Conservation (phyloP, 129 eudicot genomes). For the Chrysanthemum seticuspe region DNA sequence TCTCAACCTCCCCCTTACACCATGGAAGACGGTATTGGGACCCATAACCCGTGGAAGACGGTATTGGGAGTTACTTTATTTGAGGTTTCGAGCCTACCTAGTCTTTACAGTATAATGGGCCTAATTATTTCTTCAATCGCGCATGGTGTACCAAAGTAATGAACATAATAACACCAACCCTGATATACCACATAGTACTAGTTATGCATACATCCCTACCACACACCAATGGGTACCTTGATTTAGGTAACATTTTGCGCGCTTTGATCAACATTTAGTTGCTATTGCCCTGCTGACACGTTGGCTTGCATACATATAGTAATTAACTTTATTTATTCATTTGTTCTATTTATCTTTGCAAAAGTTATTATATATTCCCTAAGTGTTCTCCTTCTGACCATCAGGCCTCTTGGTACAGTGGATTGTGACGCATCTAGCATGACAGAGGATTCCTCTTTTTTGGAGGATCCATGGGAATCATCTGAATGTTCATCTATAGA, state of each 20-base stretch:
- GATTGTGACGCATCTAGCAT: conserved; percentile 59
- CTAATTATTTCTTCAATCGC: no score
- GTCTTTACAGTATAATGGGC: no score
- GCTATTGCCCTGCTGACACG: conserved; percentile 4
- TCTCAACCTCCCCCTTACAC: no score
- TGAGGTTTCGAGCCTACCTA: not conserved
- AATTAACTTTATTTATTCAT: conserved; percentile 1
- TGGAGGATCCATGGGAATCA: conserved; percentile 51
- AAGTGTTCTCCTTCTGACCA: conserved; percentile 13
- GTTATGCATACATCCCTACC: no score
- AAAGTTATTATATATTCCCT: conserved; percentile 7
- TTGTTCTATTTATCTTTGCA: not conserved
- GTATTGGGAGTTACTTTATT: no score
- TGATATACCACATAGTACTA: not conserved
- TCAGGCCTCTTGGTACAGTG: conserved; percentile 40
- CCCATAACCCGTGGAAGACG: no score
- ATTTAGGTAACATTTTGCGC: no score
- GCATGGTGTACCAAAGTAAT: no score
- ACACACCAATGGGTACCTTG: not conserved
- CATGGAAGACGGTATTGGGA: no score
- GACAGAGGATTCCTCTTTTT: conserved; percentile 49
- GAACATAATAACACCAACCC: no score
- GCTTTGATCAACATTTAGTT: not conserved
- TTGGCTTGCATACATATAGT: not conserved
- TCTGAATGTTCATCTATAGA: conserved; percentile 68